Base-by-base conservation (phyloP, 352 stramenopile genomes). In the Pythium aristosporum region DNA sequence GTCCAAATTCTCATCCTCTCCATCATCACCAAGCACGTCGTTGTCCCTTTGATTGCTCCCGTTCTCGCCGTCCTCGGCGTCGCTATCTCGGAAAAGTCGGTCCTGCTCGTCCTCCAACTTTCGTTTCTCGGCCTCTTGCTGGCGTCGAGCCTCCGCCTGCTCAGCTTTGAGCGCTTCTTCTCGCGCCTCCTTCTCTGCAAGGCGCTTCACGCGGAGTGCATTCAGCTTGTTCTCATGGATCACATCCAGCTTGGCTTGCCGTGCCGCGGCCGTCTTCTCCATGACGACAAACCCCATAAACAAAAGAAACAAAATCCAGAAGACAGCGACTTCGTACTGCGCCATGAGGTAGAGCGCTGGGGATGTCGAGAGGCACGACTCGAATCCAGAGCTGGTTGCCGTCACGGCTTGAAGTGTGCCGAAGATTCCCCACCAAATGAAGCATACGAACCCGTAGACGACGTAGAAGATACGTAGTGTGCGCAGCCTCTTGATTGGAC, bases 381-480 rank as follows among this genome's bases (percentile, higher is more conserved):
- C 62, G 49, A 89, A 88, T 21, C 82, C 82, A 2, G 74, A 82
- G 36, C 65, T 82, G 3, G 82, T 91, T 28, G 82, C 82, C 1
- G 68, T 82, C 28, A 62, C 76, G 7, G 79, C 77, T 57, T 91
- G 73, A 9, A 85, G 59, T 28, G 82, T 89, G 32, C 82, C 82
- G 61, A 85, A 91, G 54, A 83, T 57, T 0, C 79, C 82, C 79
- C 79, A 91, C 82, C 82, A 91, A n/a, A 65, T 64, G 36, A 87
- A 63, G 43, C 78, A 86, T 23, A 83, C 57, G 11, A 88, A 46
- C 1, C 82, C 82, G 42, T 85, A 91, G 25, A 88, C 13, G 20
- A 82, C 46, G 62, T 91, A 89, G 55, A 89, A 84, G 25, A 91
- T 67, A 12, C 78, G 75, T n/a, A 91, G 57, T 0, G 75, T 83